phyloP scores from a whole-genome alignment of 2,329 filamentous ascomycete genomes.

The Harringtonia aguacate region DNA sequence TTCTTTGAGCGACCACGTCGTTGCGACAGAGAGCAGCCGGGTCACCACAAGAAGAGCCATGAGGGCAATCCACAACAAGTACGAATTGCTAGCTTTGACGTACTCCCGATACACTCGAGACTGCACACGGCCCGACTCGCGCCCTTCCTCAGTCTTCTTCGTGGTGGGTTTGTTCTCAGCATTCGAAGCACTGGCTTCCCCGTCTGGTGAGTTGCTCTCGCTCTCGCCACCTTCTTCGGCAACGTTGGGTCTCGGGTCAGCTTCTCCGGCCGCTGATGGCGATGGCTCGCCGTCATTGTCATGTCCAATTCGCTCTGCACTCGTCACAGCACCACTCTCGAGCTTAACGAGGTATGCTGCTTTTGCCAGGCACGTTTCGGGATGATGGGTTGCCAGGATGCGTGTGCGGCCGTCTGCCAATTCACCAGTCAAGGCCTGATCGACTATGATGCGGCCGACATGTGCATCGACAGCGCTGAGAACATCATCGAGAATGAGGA shows the following conservation, averaged over 20 bases:
- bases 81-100: constrained; percentile 18
- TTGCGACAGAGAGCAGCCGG: constrained; percentile 16
- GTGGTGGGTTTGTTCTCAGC: background rate
- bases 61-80: constrained; percentile 16
- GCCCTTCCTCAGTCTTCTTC: constrained; percentile 17
- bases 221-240: too few relatives aligned
- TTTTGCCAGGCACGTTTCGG: constrained; percentile 19
- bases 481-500: constrained; percentile 36
- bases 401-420: constrained; percentile 44
- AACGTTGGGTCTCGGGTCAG: too few relatives aligned
- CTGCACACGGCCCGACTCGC: constrained; percentile 22
- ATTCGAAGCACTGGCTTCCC: too few relatives aligned
- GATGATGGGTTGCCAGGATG: constrained; percentile 49
- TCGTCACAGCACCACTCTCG: constrained; percentile 16
- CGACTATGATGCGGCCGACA: constrained; percentile 34
- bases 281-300: background rate
- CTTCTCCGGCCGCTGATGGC: too few relatives aligned
- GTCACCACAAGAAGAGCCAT: constrained; percentile 14
- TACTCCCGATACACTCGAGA: constrained; percentile 22
- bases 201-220: too few relatives aligned
- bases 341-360: constrained; percentile 20
- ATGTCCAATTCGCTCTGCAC: constrained; percentile 13
- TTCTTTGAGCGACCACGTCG: constrained; percentile 24
- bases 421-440: constrained; percentile 39
- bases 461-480: constrained; percentile 38